phyloP scores from a whole-genome alignment of 177 flowering plant genomes.

The Vitis hybrid region DNA sequence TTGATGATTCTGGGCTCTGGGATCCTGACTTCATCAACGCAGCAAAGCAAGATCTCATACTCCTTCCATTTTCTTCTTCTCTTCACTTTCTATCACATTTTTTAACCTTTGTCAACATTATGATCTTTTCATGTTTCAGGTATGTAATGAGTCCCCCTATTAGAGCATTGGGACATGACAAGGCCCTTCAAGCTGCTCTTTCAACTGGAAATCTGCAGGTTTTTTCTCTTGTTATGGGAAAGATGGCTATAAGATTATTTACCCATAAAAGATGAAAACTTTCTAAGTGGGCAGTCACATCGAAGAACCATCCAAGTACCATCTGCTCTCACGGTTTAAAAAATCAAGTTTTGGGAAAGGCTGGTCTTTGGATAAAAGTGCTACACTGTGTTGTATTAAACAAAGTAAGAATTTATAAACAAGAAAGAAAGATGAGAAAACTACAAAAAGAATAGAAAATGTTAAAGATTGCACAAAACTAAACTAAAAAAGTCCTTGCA shows the following conservation, averaged over 20 bases:
- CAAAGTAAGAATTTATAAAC: no score
- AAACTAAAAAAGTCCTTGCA: no score
- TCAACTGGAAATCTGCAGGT: constrained; percentile 89
- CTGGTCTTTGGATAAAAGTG: no score
- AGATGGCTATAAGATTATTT: not conserved
- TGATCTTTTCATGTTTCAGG: constrained; percentile 43
- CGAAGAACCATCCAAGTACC: no score
- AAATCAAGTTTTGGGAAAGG: no score
- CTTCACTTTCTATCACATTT: not conserved
- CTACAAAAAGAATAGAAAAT: no score
- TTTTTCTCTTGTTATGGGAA: constrained; percentile 11
- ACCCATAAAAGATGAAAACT: no score
- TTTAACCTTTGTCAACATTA: not conserved
- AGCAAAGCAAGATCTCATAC: constrained; percentile 59
- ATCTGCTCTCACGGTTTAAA: no score
- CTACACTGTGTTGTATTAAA: no score
- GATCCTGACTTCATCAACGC: constrained; percentile 84
- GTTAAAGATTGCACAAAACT: no score
- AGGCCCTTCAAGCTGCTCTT: constrained; percentile 87
- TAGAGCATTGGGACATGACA: constrained; percentile 78
- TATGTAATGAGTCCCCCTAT: constrained; percentile 98
- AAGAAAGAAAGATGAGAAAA: no score
- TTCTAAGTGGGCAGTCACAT: no score
- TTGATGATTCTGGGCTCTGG: constrained; percentile 86
- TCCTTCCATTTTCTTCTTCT: constrained; percentile 5